phyloP scores from a whole-genome alignment of 2,329 filamentous ascomycete genomes.

The Diaporthe australafricana region DNA sequence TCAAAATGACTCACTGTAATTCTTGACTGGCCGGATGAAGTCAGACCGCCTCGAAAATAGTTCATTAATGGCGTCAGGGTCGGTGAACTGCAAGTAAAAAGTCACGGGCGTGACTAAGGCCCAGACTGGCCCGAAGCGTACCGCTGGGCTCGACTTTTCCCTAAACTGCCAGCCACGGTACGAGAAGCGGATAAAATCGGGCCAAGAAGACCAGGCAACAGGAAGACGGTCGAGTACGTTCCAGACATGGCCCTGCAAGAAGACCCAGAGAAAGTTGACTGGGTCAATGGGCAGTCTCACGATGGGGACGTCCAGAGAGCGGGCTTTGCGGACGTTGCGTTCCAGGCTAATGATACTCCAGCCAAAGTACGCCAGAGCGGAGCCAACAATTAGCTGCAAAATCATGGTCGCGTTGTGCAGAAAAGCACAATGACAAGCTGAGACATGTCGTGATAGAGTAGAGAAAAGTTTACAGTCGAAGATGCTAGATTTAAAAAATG shows the following conservation, averaged over 20 bases:
- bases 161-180: slow-evolving; percentile 42
- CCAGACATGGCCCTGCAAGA: slow-evolving; percentile 42
- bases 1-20: too few species aligned
- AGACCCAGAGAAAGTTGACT: slow-evolving; percentile 42
- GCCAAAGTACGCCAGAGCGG: slow-evolving; percentile 37
- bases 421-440: not conserved
- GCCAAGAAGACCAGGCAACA: slow-evolving; percentile 41
- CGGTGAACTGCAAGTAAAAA: slow-evolving; percentile 41
- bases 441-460: too few species aligned
- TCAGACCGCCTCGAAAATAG: slow-evolving; percentile 40
- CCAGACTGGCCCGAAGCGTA: slow-evolving; percentile 42
- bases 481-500: too few species aligned
- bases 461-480: too few species aligned
- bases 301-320: slow-evolving; percentile 38
- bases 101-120: slow-evolving; percentile 41
- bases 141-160: slow-evolving; percentile 34
- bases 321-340: slow-evolving; percentile 41
- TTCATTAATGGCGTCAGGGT: slow-evolving; percentile 41
- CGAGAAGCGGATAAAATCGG: slow-evolving; percentile 41
- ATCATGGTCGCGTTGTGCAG: not conserved
- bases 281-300: slow-evolving; percentile 42
- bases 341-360: slow-evolving; percentile 42
- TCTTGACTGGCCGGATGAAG: slow-evolving; percentile 40
- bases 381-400: not conserved
- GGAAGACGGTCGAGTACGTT: slow-evolving; percentile 40